Percentiles rank a stretch among this genome's conserved stretches.
Conservation (phyloP, 2,329 filamentous ascomycete genomes). For the Diplodia scrobiculata region DNA sequence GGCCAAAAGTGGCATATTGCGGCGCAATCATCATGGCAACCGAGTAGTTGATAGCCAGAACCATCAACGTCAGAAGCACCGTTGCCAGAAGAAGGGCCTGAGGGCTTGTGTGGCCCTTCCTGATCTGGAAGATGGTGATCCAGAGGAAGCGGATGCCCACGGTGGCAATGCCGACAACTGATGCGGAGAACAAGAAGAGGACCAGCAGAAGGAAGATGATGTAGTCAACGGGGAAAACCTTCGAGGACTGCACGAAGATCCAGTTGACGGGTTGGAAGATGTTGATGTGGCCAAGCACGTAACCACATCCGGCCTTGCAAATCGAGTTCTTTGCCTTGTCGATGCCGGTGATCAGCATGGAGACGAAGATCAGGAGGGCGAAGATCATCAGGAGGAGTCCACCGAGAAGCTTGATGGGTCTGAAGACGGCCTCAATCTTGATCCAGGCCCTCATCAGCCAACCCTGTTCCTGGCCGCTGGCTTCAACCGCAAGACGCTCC, state of each 20-base stretch:
- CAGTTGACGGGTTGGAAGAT: slow-evolving; percentile 96
- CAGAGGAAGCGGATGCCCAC: slow-evolving; percentile 96
- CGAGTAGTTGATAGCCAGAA: slow-evolving; percentile 88
- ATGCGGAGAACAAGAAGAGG: slow-evolving; percentile 84
- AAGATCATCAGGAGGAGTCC: slow-evolving; percentile 77
- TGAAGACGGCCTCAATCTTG: slow-evolving; percentile 77
- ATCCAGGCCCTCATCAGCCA: slow-evolving; percentile 74
- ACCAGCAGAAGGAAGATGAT: slow-evolving; percentile 82
- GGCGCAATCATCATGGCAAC: slow-evolving; percentile 92
- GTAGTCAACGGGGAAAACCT: slow-evolving; percentile 89
- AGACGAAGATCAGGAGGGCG: slow-evolving; percentile 76
- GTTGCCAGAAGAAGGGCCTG: slow-evolving; percentile 91
- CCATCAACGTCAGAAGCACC: slow-evolving; percentile 85
- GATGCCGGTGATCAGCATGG: slow-evolving; percentile 92
- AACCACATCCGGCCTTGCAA: slow-evolving; percentile 88
- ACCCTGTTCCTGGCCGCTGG: slow-evolving; percentile 73
- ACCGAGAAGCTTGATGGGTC: slow-evolving; percentile 84
- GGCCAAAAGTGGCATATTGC: slow-evolving; percentile 91
- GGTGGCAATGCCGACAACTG: slow-evolving; percentile 79
- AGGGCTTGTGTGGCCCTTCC: slow-evolving; percentile 83
- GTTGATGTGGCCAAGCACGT: slow-evolving; percentile 83
- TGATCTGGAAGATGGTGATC: slow-evolving; percentile 89
- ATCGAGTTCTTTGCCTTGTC: slow-evolving; percentile 96
- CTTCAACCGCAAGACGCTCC: slow-evolving; percentile 82
- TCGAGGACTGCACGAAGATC: slow-evolving; percentile 77